These are phyloP conservation scores for Calocybe cyanea DNA, from an alignment of 768 basidiomycete genomes.

Conservation along the genomic window DNA sequence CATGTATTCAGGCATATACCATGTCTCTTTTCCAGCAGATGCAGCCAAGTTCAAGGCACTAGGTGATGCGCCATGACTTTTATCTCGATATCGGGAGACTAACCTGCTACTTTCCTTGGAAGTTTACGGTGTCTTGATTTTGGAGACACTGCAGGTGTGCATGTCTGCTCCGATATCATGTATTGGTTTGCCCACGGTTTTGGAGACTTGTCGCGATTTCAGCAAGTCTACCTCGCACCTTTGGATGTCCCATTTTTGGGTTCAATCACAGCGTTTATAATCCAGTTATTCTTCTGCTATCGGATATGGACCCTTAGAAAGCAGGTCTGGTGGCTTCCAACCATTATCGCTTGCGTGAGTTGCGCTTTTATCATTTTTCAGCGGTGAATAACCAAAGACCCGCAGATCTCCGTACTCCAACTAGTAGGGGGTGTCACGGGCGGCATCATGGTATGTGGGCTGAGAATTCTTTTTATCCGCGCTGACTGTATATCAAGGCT, in stretches of 20 bases:
- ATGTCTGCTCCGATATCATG: conserved; percentile 22
- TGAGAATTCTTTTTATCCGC: neutral
- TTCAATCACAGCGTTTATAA: conserved; percentile 20
- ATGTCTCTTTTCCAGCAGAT: conserved; percentile 19
- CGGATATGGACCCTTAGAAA: conserved; percentile 23
- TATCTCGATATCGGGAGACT: neutral
- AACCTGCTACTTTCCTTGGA: neutral
- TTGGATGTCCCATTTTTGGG: conserved; percentile 25
- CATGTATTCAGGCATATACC: conserved; percentile 18
- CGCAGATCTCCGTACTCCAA: neutral
- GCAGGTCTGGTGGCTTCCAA: conserved; percentile 5
- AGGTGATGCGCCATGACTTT: conserved; percentile 9
- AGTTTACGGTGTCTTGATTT: conserved; percentile 22
- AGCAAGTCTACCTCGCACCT: conserved; percentile 17
- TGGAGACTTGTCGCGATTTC: conserved; percentile 22
- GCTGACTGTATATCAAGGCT: neutral
- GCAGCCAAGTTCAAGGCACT: conserved; percentile 14
- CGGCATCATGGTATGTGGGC: neutral
- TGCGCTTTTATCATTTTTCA: neutral
- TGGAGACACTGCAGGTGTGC: conserved; percentile 21
- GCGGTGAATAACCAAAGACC: too few relatives aligned
- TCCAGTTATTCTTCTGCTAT: conserved; percentile 29
- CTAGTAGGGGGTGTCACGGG: conserved; percentile 2
- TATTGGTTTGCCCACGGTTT: conserved; percentile 25
- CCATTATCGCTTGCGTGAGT: conserved; percentile 13